Percentiles rank a stretch among this genome's conserved stretches.
Evolutionary conservation across 139 green algal species (phyloP).

Genomic region (Dunaliella sp.): DNA sequence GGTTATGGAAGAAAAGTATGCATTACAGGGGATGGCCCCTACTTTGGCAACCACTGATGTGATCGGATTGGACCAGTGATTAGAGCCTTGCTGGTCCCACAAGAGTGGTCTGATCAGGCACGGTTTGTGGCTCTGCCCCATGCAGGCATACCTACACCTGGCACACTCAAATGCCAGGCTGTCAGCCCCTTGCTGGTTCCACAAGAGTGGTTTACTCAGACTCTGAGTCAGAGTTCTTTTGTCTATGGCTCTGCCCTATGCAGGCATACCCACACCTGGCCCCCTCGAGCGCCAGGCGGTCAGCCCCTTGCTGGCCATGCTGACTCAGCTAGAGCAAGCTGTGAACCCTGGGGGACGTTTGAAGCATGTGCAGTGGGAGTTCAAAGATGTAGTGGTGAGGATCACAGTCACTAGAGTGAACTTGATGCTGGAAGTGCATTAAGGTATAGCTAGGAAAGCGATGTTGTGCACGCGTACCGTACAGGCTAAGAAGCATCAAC

Average conservation of each 20-base stretch:
- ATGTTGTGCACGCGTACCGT: no score
- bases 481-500: no score
- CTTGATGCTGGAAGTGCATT: no score
- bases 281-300: neutral
- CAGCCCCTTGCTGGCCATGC: constrained; percentile 11
- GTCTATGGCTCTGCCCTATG: neutral
- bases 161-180: neutral
- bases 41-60: no score
- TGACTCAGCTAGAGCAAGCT: neutral
- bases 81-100: neutral
- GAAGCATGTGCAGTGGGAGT: constrained; percentile 5
- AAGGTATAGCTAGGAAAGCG: no score
- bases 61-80: no score
- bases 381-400: constrained; percentile 1
- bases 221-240: no score
- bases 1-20: no score
- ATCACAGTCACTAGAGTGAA: no score
- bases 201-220: neutral
- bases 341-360: constrained; percentile 10
- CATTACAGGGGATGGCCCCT: no score
- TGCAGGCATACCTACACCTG: neutral
- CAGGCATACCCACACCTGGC: neutral
- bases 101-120: neutral
- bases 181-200: neutral
- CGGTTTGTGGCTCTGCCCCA: neutral